These are phyloP conservation scores for Cyberlindnera maritima DNA, from an alignment of 805 yeast species.

Conservation along the genomic window DNA sequence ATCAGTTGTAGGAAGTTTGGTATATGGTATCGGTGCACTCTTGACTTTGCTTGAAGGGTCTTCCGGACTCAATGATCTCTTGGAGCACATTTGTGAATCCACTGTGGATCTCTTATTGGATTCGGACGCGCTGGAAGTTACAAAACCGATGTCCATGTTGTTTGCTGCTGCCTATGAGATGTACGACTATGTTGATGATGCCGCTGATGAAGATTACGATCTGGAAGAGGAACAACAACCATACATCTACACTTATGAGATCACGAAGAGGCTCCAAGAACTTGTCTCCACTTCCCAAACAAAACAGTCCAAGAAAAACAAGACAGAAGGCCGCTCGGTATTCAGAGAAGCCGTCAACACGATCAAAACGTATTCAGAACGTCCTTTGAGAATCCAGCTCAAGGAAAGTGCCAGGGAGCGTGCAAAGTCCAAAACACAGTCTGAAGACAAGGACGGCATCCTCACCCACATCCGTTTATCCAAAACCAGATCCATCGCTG, in stretches of 20 bases:
- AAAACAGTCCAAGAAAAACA: conserved; percentile 59
- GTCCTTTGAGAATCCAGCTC: conserved; percentile 32
- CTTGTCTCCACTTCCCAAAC: conserved; percentile 53
- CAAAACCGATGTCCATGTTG: conserved; percentile 27
- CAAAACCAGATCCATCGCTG: conserved; percentile 28
- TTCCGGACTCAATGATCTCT: conserved; percentile 17
- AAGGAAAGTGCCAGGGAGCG: conserved; percentile 21
- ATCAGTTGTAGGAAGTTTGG: conserved; percentile 17
- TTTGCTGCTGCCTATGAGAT: conserved; percentile 27
- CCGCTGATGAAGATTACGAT: conserved; percentile 37
- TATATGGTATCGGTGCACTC: conserved; percentile 25
- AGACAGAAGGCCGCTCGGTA: conserved; percentile 54
- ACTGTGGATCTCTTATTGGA: conserved; percentile 20
- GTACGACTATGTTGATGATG: conserved; percentile 37
- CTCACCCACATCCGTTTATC: conserved; percentile 26
- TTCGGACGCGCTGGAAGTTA: conserved; percentile 19
- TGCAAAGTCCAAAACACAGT: conserved; percentile 12
- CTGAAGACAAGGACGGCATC: conserved; percentile 17
- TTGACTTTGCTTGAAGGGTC: conserved; percentile 20
- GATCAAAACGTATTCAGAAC: conserved; percentile 37
- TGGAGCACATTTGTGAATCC: conserved; percentile 23
- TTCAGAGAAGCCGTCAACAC: conserved; percentile 57
- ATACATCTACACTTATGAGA: conserved; percentile 49
- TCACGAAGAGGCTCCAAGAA: conserved; percentile 38
- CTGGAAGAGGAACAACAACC: conserved; percentile 48